A percentile compares a stretch with the other conserved stretches of the same genome.
These are phyloP conservation scores for Parathielavia hyrcaniae DNA, from an alignment of 495 filamentous ascomycete genomes.

Conservation along the genomic window DNA sequence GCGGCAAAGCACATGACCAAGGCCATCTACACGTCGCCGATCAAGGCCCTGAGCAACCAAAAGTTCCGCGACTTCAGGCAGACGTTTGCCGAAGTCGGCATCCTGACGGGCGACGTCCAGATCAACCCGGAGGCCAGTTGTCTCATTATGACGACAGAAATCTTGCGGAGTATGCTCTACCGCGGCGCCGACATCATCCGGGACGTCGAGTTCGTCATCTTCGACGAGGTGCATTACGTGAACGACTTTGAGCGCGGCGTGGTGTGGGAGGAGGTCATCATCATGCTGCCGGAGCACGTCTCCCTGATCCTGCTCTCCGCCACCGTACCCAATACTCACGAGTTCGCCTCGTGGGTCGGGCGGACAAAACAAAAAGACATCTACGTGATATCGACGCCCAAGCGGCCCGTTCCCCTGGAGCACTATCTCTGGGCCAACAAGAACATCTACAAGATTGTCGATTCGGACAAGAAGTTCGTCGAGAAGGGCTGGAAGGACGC, in stretches of 20 bases:
- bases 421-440: constrained; percentile 95
- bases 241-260: constrained; percentile 97
- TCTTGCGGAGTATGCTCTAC: constrained; percentile 96
- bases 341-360: constrained; percentile 98
- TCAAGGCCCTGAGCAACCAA: constrained; percentile 97
- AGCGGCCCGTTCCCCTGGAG: constrained; percentile 88
- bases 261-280: constrained; percentile 99
- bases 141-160: constrained; percentile 98
- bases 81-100: constrained; percentile 89
- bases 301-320: constrained; percentile 92
- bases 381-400: constrained; percentile 95
- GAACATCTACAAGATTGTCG: constrained; percentile 88
- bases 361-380: constrained; percentile 98
- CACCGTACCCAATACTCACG: constrained; percentile 93
- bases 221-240: constrained; percentile 98
- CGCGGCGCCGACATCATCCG: constrained; percentile 91
- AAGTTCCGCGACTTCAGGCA: constrained; percentile 94
- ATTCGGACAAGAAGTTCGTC: constrained; percentile 80
- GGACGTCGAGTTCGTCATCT: constrained; percentile 98
- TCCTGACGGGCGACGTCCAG: constrained; percentile 94
- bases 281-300: constrained; percentile 97
- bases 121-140: constrained; percentile 98
- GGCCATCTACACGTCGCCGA: constrained; percentile 96
- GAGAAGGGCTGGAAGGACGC: constrained; percentile 93
- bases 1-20: constrained; percentile 98